phyloP scores from a whole-genome alignment of 495 filamentous ascomycete species.

The Rusavskia elegans region DNA sequence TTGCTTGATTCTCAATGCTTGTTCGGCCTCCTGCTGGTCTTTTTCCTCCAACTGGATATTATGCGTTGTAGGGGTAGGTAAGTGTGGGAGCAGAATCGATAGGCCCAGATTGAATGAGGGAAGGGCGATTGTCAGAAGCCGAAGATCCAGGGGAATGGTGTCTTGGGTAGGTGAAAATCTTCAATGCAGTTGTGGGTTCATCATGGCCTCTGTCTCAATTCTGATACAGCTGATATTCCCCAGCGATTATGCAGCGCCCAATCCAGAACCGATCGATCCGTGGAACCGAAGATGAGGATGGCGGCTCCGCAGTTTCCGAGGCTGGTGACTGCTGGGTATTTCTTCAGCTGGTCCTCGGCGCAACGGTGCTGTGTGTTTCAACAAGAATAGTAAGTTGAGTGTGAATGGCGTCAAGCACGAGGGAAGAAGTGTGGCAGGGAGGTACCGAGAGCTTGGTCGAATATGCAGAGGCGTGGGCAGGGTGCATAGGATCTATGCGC shows the following conservation, averaged over 20 bases:
- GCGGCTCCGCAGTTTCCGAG: not conserved
- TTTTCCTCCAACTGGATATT: not conserved
- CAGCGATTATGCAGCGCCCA: not conserved
- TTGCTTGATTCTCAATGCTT: not conserved
- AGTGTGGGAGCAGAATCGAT: not conserved
- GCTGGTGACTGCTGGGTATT: too few species aligned
- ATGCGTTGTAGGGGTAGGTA: not conserved
- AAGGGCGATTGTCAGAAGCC: not conserved
- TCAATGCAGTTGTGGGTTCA: not conserved
- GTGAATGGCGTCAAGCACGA: not conserved
- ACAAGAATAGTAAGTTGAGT: not conserved
- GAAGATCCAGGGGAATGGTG: not conserved
- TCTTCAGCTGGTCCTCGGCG: not conserved
- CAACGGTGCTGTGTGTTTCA: not conserved
- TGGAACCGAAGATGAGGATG: not conserved
- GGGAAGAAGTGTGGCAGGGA: not conserved
- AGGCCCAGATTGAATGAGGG: not conserved
- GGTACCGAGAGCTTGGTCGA: not conserved
- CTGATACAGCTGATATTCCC: not conserved
- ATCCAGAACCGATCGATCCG: too few species aligned
- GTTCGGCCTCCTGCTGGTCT: not conserved
- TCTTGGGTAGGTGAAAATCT: not conserved
- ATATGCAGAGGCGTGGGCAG: not conserved
- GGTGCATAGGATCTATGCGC: not conserved
- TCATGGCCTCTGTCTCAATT: not conserved